Base-by-base conservation (phyloP, 73 alveolate genomes). In the Uronychia binucleata region DNA sequence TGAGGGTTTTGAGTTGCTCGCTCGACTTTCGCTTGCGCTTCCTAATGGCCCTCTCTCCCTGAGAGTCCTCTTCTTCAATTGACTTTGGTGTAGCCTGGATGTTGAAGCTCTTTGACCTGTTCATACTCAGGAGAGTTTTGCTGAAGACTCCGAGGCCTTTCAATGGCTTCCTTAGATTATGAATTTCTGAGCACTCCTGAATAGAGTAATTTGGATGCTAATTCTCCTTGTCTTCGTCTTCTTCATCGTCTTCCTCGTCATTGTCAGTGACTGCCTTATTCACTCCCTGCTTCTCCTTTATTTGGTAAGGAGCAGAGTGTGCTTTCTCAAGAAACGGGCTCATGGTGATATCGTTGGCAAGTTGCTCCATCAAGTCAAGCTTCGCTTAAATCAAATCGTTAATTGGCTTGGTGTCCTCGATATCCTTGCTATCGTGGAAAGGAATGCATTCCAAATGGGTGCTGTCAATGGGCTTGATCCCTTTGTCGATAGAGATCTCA, bases 11-110 rank as follows among this genome's bases (percentile, higher is more conserved):
- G 1, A 91, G 90, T 67, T 88, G 82, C 58, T 87, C 92, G 28
- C 74, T 26, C 13, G 93, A 75, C 93, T 91, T 91, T 33, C 96
- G 34, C 82, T 91, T 91, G 5, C 96, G 59, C 78, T 90, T 88
- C 57, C 94, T 81, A 28, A 87, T 87, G 77, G 67, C 60, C 57
- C 88, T 77, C 77, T 87, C 83, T 8, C 85, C 80, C 32, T 87
- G 46, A 1, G 57, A 34, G 34, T 76, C 34, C 25, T 83, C 79
- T 25, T 59, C n/a, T 31, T 30, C 77, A 31, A 25, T 74, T 58
- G 28, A 11, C 67, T n/a, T n/a, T n/a, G n/a, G n/a, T n/a, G 19
- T 46, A 46, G 5, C n/a, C 67, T 46, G 5, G n/a, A 11, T 19
- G 19, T 46, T 46, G 5, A 46, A 46, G 19, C 67, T 46, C 19